A percentile compares a stretch with the other conserved stretches of the same genome.
Conservation (phyloP, 78 protist species). For the Tieghemostelium lacteum region DNA sequence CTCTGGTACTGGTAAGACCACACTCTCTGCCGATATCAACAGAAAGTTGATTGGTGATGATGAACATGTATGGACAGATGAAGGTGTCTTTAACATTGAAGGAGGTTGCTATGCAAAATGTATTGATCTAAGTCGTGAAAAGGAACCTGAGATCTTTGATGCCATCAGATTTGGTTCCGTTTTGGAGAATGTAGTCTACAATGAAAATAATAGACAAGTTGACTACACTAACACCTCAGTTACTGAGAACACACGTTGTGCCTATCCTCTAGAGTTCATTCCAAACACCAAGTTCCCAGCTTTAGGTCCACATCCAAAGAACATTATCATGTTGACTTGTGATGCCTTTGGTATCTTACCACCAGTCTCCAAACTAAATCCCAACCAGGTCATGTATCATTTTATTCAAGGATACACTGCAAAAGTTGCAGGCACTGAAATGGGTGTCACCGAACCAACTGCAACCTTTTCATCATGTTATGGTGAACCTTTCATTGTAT, state of each 20-base stretch:
- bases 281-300: constrained; percentile 91
- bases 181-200: constrained; percentile 93
- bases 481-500: constrained; percentile 96
- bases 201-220: constrained; percentile 74
- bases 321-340: constrained; percentile 96
- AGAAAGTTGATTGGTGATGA: constrained; percentile 98
- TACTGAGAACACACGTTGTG: constrained; percentile 97
- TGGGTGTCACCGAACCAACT: constrained; percentile 95
- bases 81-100: constrained; percentile 95
- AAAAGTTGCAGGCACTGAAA: constrained; percentile 97
- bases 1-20: constrained; percentile 98
- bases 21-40: constrained; percentile 96
- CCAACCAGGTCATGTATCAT: constrained; percentile 96
- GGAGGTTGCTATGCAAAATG: constrained; percentile 99
- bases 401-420: constrained; percentile 98
- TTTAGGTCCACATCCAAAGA: constrained; percentile 90
- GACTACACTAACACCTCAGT: constrained; percentile 87
- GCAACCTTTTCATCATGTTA: constrained; percentile 97
- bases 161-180: constrained; percentile 95
- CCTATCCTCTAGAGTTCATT: constrained; percentile 96
- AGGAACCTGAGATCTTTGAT: constrained; percentile 96
- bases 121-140: constrained; percentile 87
- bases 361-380: constrained; percentile 92
- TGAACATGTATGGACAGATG: constrained; percentile 97
- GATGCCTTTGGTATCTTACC: constrained; percentile 99